Conservation (phyloP, 139 green algal genomes). For the Volvox africanus region DNA sequence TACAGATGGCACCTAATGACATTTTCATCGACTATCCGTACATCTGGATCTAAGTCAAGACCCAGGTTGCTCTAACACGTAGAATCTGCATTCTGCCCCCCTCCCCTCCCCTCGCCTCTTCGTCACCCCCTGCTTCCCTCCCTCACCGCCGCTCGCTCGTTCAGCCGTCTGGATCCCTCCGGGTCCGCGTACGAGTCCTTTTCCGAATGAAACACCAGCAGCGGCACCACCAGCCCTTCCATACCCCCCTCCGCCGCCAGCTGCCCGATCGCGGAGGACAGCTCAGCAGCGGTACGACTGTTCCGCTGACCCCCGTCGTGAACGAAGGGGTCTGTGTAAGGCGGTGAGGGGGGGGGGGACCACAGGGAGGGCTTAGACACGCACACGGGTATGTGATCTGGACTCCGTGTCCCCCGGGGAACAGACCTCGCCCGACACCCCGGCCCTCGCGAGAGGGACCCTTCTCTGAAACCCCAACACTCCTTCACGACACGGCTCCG, state of each 20-base stretch:
- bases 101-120: neutral
- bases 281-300: conserved; percentile 57
- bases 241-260: conserved; percentile 54
- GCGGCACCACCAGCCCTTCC: conserved; percentile 59
- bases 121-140: neutral
- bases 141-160: conserved; percentile 19
- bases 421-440: too few species aligned
- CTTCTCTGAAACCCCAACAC: too few species aligned
- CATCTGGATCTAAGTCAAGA: too few species aligned
- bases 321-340: neutral
- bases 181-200: conserved; percentile 63
- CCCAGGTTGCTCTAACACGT: too few species aligned
- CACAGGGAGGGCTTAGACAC: too few species aligned
- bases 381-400: too few species aligned
- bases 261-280: conserved; percentile 58
- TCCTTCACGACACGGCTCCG: too few species aligned
- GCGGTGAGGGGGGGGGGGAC: neutral
- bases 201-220: conserved; percentile 75
- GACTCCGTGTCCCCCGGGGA: too few species aligned
- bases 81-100: too few species aligned
- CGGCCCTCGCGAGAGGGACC: too few species aligned
- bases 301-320: conserved; percentile 33
- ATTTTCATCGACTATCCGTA: too few species aligned
- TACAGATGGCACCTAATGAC: too few species aligned
- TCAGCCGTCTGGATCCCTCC: conserved; percentile 13